Evolutionary conservation across 2,329 filamentous ascomycete species (phyloP).

Genomic region (Trichophyton benhamiae): DNA sequence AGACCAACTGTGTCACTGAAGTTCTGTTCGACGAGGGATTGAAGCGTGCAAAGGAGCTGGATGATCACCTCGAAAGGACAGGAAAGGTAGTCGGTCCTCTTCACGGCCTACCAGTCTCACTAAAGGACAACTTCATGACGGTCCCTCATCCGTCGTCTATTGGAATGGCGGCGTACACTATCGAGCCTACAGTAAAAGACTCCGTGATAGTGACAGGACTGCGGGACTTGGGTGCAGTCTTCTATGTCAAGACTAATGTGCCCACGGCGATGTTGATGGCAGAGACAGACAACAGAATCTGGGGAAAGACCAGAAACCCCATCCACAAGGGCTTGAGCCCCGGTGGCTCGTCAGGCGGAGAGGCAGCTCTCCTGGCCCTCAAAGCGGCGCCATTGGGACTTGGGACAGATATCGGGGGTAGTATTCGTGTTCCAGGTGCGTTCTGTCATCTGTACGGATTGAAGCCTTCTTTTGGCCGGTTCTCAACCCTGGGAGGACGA

Average conservation of each 20-base stretch:
- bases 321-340: slow-evolving; percentile 24
- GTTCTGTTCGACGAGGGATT: slow-evolving; percentile 39
- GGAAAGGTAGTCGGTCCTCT: slow-evolving; percentile 28
- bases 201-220: slow-evolving; percentile 29
- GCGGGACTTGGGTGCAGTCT: slow-evolving; percentile 30
- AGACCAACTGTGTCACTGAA: slow-evolving; percentile 51
- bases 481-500: slow-evolving; percentile 26
- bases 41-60: slow-evolving; percentile 25
- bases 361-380: slow-evolving; percentile 25
- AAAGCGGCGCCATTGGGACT: slow-evolving; percentile 22
- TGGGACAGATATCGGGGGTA: slow-evolving; percentile 33
- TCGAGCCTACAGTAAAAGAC: slow-evolving; percentile 17
- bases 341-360: slow-evolving; percentile 27
- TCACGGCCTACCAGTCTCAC: slow-evolving; percentile 31
- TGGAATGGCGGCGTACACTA: slow-evolving; percentile 13
- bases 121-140: slow-evolving; percentile 32
- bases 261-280: slow-evolving; percentile 35
- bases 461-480: slow-evolving; percentile 30
- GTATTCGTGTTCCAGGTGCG: slow-evolving; percentile 28
- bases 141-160: slow-evolving; percentile 15
- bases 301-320: slow-evolving; percentile 31
- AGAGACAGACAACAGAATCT: slow-evolving; percentile 33
- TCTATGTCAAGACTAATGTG: slow-evolving; percentile 32
- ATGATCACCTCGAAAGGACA: slow-evolving; percentile 30
- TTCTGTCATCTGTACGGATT: slow-evolving; percentile 30